These are phyloP conservation scores for Penicillium sp. DNA, from an alignment of 2,329 filamentous ascomycete genomes.

Conservation along the genomic window DNA sequence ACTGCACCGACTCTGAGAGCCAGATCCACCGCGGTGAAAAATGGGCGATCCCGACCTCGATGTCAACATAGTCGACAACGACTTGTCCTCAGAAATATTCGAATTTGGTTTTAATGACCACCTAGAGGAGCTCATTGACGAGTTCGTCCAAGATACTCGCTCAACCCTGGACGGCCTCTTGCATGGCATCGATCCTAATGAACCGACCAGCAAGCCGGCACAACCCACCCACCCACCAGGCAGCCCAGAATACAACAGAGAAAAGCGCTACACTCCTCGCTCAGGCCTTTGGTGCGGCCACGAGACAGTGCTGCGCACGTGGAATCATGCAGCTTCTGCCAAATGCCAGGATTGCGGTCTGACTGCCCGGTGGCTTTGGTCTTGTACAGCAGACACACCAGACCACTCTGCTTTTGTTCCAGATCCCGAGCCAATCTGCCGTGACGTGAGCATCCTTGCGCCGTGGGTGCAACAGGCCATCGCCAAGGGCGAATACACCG, in stretches of 20 bases:
- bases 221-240: not conserved
- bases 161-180: not conserved
- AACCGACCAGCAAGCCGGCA: not conserved
- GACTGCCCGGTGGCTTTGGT: conserved; percentile 69
- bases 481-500: conserved; percentile 44
- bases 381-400: conserved; percentile 67
- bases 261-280: conserved; percentile 9
- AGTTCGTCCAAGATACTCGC: not conserved
- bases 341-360: conserved; percentile 62
- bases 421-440: conserved; percentile 21
- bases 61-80: not conserved
- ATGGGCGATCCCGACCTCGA: not conserved
- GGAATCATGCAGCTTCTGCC: conserved; percentile 46
- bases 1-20: not conserved
- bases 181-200: not conserved
- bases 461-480: conserved; percentile 47
- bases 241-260: not conserved
- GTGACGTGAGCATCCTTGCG: conserved; percentile 34
- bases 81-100: not conserved
- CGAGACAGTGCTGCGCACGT: conserved; percentile 65
- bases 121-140: not conserved
- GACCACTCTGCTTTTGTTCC: conserved; percentile 45
- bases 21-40: not conserved
- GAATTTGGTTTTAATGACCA: not conserved
- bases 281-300: conserved; percentile 50